phyloP scores from a whole-genome alignment of 2,329 filamentous ascomycete species.

The Aureobasidium subglaciale region DNA sequence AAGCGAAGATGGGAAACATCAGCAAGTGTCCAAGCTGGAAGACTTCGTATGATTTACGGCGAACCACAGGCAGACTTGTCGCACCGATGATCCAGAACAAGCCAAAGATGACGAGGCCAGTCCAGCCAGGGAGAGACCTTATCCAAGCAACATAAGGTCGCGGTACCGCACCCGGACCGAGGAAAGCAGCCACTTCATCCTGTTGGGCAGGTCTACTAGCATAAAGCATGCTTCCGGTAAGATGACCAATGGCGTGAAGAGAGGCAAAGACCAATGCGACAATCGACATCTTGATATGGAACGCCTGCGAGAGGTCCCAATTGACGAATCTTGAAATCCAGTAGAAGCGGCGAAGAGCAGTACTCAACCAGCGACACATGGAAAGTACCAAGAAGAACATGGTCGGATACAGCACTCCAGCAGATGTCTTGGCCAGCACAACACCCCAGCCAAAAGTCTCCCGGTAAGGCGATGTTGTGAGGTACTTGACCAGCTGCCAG shows the following conservation, averaged over 20 bases:
- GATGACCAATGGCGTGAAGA: slow-evolving; percentile 48
- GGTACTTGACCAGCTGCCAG: slow-evolving; percentile 51
- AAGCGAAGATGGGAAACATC: slow-evolving; percentile 52
- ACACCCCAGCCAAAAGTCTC: slow-evolving; percentile 51
- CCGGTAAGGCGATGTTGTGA: slow-evolving; percentile 38
- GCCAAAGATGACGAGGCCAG: slow-evolving; percentile 42
- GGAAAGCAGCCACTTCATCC: slow-evolving; percentile 36
- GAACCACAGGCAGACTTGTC: slow-evolving; percentile 45
- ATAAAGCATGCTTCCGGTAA: slow-evolving; percentile 47
- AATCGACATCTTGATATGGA: slow-evolving; percentile 50
- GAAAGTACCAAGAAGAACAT: slow-evolving; percentile 53
- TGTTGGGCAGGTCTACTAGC: slow-evolving; percentile 42
- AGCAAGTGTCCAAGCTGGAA: slow-evolving; percentile 52
- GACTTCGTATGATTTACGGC: slow-evolving; percentile 48
- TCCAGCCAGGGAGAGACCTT: slow-evolving; percentile 43
- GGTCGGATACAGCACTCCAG: slow-evolving; percentile 50
- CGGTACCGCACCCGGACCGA: slow-evolving; percentile 40
- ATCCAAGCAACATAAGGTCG: slow-evolving; percentile 43
- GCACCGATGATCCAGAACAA: slow-evolving; percentile 45
- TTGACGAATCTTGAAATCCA: slow-evolving; percentile 50
- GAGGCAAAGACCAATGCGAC: slow-evolving; percentile 45
- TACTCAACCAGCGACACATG: slow-evolving; percentile 52
- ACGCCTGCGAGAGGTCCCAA: slow-evolving; percentile 49
- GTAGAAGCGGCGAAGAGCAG: slow-evolving; percentile 45
- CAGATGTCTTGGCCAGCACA: slow-evolving; percentile 48